These are phyloP conservation scores for Coemansia interrupta DNA, from an alignment of 192 early-diverging fungal species.

Conservation along the genomic window DNA sequence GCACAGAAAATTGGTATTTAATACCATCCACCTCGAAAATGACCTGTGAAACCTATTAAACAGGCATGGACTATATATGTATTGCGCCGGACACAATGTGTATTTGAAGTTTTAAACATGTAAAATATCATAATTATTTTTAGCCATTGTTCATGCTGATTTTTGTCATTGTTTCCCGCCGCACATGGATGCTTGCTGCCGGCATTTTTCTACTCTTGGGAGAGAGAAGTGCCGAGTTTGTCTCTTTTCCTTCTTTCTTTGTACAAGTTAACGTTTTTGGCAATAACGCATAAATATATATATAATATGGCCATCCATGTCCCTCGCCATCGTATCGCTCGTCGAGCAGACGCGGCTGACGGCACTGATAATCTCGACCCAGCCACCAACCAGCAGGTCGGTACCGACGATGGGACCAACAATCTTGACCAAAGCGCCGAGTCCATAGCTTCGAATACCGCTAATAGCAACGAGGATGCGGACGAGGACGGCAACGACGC, in stretches of 20 bases:
- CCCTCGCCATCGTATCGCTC: too few species aligned
- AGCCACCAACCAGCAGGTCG: background rate
- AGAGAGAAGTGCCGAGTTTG: background rate
- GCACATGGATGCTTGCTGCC: too few species aligned
- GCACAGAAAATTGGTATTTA: constrained; percentile 3
- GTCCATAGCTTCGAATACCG: background rate
- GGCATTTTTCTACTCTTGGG: background rate
- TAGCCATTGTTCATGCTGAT: too few species aligned
- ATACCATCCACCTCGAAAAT: background rate
- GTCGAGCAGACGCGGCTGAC: too few species aligned
- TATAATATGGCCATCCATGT: background rate
- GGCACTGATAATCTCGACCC: too few species aligned
- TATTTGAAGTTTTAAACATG: too few species aligned
- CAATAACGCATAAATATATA: background rate
- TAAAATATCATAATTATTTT: too few species aligned
- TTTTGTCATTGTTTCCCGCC: too few species aligned
- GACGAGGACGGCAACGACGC: background rate
- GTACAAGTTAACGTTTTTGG: background rate
- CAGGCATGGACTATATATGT: background rate
- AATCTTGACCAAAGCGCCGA: background rate
- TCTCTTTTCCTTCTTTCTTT: background rate
- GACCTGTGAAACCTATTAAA: background rate
- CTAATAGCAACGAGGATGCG: background rate
- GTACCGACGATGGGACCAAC: background rate
- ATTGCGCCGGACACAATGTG: too few species aligned